These are phyloP conservation scores for Aureobasidium zeae DNA, from an alignment of 2,329 filamentous ascomycete species.

Conservation along the genomic window DNA sequence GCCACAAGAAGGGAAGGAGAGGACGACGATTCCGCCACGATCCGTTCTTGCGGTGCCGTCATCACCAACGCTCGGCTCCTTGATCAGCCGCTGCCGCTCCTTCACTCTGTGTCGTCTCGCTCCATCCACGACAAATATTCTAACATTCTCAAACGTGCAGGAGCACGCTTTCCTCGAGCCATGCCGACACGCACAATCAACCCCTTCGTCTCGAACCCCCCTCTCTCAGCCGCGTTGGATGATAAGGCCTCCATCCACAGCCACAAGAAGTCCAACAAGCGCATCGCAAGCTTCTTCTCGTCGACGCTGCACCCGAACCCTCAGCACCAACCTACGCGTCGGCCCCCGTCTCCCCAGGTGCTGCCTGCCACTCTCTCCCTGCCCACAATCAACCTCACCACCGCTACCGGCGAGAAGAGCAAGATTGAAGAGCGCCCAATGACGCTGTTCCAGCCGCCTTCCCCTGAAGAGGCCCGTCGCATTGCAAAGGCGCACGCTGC, in stretches of 20 bases:
- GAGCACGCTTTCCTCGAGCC: constrained; percentile 30
- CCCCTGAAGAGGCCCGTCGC: constrained; percentile 68
- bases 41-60: constrained; percentile 8
- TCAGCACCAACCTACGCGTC: constrained; percentile 51
- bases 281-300: constrained; percentile 23
- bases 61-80: constrained; percentile 9
- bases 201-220: constrained; percentile 46
- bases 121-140: constrained; percentile 11
- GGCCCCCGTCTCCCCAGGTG: constrained; percentile 55
- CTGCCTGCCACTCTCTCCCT: constrained; percentile 66
- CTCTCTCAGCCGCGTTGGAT: constrained; percentile 41
- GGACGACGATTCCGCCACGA: not conserved
- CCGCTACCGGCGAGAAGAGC: constrained; percentile 67
- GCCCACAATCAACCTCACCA: constrained; percentile 85
- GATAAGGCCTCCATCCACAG: constrained; percentile 42
- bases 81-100: constrained; percentile 14
- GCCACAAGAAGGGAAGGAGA: constrained; percentile 6
- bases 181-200: constrained; percentile 57
- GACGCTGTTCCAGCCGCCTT: constrained; percentile 79
- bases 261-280: constrained; percentile 21
- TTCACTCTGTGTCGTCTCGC: too few species aligned
- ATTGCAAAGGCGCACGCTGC: constrained; percentile 75
- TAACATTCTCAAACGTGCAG: constrained; percentile 16
- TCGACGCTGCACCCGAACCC: constrained; percentile 30
- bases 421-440: constrained; percentile 64